phyloP scores from a whole-genome alignment of 2,329 filamentous ascomycete species.

The Stachybotrys chlorohalonatus region DNA sequence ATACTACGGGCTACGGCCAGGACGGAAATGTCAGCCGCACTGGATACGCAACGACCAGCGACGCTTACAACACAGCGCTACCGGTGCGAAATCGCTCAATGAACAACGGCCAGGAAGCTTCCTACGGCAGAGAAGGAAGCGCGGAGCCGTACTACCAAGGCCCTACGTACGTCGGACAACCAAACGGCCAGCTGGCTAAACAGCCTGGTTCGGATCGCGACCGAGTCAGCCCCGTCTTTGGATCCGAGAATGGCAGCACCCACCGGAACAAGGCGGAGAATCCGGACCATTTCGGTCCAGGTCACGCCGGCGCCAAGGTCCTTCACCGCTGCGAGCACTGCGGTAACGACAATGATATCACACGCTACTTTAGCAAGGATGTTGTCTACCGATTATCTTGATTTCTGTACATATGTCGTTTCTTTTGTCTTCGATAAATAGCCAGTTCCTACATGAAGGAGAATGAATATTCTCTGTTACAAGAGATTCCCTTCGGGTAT shows the following conservation, averaged over 20 bases:
- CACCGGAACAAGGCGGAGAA: background rate
- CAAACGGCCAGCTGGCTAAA: background rate
- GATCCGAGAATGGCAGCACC: background rate
- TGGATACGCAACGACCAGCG: no score
- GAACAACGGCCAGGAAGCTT: no score
- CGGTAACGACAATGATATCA: slow-evolving; percentile 1
- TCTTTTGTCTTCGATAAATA: no score
- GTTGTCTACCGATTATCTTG: background rate
- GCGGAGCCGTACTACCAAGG: no score
- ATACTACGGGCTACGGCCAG: background rate
- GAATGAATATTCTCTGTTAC: no score
- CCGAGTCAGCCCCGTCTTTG: background rate
- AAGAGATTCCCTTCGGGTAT: no score
- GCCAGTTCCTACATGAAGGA: no score
- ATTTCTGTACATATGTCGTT: no score
- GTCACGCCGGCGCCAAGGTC: background rate
- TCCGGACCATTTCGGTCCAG: background rate
- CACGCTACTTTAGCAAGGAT: background rate
- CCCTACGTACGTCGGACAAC: background rate
- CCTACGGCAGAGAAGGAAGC: no score
- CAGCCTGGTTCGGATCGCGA: background rate
- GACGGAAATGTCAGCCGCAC: background rate
- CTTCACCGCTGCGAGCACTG: background rate
- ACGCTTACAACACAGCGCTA: no score
- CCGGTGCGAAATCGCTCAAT: no score